Evolutionary conservation across 345 rosid genomes (phyloP).

Genomic region (Pistacia integerrima): DNA sequence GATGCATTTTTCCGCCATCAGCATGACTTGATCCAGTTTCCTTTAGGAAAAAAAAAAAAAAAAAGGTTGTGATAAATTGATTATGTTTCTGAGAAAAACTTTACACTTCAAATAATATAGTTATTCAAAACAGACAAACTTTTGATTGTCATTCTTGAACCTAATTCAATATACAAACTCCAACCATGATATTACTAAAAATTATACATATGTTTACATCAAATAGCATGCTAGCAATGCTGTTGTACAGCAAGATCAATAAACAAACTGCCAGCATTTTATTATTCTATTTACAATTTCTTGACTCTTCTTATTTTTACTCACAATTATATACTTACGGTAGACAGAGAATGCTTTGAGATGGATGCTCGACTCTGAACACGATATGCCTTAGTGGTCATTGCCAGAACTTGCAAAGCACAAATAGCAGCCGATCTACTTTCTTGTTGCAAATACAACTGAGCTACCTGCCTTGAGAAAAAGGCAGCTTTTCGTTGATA

Average conservation of each 20-base stretch:
- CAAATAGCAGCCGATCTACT: slow-evolving; percentile 89
- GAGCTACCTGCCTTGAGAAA: slow-evolving; percentile 98
- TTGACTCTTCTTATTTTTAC: not conserved
- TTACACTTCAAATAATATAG: not conserved
- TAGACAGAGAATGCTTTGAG: slow-evolving; percentile 43
- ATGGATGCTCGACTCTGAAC: slow-evolving; percentile 90
- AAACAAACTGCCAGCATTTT: not conserved
- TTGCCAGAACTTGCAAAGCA: slow-evolving; percentile 93
- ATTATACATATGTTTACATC: slow-evolving; percentile 2
- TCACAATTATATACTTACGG: slow-evolving; percentile 41
- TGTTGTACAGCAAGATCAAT: not conserved
- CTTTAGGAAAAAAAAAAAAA: slow-evolving; percentile 37
- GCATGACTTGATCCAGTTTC: slow-evolving; percentile 57
- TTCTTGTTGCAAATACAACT: slow-evolving; percentile 91
- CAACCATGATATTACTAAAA: not conserved
- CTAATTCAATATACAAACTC: not conserved
- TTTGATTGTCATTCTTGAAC: not conserved
- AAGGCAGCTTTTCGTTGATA: slow-evolving; percentile 97
- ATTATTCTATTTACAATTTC: not conserved
- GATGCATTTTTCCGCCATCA: slow-evolving; percentile 78
- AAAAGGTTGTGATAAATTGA: not conserved
- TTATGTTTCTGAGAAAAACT: not conserved
- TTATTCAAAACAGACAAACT: not conserved
- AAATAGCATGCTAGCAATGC: not conserved
- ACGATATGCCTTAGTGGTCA: slow-evolving; percentile 93